phyloP scores from a whole-genome alignment of 1,139 yeast species.

The Tardiomyces digboiensis region DNA sequence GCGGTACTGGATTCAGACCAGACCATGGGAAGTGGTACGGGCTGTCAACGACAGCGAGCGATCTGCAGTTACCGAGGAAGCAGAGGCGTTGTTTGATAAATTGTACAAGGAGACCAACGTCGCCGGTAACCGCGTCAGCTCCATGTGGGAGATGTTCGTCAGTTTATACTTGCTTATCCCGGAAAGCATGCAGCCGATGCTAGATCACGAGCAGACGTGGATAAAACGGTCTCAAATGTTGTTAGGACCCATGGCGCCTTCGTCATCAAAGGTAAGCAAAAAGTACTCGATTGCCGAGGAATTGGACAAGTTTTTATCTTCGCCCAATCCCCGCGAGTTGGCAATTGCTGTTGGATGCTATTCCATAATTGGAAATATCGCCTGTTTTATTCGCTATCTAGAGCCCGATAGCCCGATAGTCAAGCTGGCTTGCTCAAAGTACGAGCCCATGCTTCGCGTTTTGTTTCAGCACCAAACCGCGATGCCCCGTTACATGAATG shows the following conservation, averaged over 20 bases:
- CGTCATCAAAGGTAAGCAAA: not conserved
- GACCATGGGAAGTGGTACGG: conserved; percentile 39
- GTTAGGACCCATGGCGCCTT: not conserved
- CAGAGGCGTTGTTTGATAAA: conserved; percentile 17
- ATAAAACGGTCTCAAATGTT: not conserved
- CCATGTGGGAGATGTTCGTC: conserved; percentile 23
- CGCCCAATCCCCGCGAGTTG: conserved; percentile 29
- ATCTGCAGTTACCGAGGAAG: conserved; percentile 5
- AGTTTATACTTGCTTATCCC: conserved; percentile 24
- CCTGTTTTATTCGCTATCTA: conserved; percentile 34
- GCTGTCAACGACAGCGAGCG: conserved; percentile 12
- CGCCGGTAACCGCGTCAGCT: conserved; percentile 13
- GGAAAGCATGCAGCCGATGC: conserved; percentile 8
- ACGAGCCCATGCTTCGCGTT: conserved; percentile 18
- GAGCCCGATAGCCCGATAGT: conserved; percentile 40
- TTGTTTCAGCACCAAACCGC: conserved; percentile 19
- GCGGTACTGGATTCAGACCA: conserved; percentile 46
- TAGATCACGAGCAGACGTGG: not conserved
- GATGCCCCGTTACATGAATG: conserved; percentile 3
- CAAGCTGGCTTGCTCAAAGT: conserved; percentile 35
- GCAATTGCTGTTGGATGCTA: conserved; percentile 24
- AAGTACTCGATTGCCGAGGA: not conserved
- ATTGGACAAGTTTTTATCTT: not conserved
- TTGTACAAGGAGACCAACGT: conserved; percentile 11
- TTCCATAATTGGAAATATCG: conserved; percentile 23